Evolutionary conservation across 2,329 filamentous ascomycete genomes (phyloP).

Genomic region (Didymella exigua): DNA sequence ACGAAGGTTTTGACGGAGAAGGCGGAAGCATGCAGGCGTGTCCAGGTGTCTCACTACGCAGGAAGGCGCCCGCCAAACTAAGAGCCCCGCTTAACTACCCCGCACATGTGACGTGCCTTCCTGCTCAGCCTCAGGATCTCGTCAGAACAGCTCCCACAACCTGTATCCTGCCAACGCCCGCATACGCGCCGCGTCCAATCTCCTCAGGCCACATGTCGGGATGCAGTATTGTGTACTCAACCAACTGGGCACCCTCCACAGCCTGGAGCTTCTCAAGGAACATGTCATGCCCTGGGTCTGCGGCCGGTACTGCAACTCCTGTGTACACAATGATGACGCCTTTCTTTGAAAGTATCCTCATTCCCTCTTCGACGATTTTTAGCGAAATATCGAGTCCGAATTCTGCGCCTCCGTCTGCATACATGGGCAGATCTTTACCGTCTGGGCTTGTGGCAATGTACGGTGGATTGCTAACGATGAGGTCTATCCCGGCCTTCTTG

Average conservation of each 20-base stretch:
- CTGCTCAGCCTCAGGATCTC: conserved; percentile 1
- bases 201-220: conserved; percentile 37
- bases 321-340: conserved; percentile 32
- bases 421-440: conserved; percentile 30
- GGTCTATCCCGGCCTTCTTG: conserved; percentile 20
- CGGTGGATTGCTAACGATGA: conserved; percentile 34
- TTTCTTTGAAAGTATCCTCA: conserved; percentile 20
- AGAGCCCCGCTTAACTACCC: background rate
- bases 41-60: background rate
- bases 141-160: conserved; percentile 29
- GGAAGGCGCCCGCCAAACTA: background rate
- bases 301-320: conserved; percentile 27
- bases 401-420: conserved; percentile 31
- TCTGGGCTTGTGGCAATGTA: conserved; percentile 32
- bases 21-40: background rate
- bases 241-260: conserved; percentile 18
- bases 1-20: background rate
- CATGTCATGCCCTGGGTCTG: conserved; percentile 23
- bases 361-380: conserved; percentile 28
- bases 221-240: conserved; percentile 30
- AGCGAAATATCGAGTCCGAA: conserved; percentile 31
- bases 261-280: conserved; percentile 25
- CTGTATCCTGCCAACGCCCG: conserved; percentile 34
- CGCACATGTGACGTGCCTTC: background rate
- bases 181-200: conserved; percentile 29